A percentile compares a stretch with the other conserved stretches of the same genome.
phyloP scores from a whole-genome alignment of 441 rosid species.

The Syzygium syzygioides region DNA sequence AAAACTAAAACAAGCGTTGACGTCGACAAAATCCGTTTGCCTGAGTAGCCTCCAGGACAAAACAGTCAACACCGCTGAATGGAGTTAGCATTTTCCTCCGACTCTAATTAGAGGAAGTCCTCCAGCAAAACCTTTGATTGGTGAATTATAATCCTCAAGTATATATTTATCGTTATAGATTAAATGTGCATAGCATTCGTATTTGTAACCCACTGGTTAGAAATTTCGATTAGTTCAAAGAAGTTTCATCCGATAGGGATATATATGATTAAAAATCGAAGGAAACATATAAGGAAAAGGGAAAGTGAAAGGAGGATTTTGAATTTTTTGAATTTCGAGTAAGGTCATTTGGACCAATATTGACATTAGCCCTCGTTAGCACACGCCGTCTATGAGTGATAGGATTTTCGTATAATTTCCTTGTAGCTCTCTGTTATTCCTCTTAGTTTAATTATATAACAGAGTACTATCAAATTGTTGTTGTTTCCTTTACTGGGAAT shows the following conservation, averaged over 20 bases:
- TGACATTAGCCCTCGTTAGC: too few species aligned
- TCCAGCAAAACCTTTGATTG: not conserved
- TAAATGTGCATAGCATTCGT: not conserved
- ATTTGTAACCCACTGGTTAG: not conserved
- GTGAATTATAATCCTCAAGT: not conserved
- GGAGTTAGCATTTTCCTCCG: not conserved
- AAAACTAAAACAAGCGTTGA: not conserved
- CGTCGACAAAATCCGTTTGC: not conserved
- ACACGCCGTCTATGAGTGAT: not conserved
- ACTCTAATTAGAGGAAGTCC: not conserved
- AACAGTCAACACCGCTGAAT: not conserved
- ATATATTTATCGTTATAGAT: not conserved
- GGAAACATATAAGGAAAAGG: not conserved
- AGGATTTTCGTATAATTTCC: not conserved
- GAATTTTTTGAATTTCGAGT: not conserved
- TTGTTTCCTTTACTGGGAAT: not conserved
- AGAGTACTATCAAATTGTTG: not conserved
- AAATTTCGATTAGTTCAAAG: not conserved
- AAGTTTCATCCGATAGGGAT: not conserved
- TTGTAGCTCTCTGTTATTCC: not conserved
- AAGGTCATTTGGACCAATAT: not conserved
- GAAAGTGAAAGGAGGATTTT: not conserved
- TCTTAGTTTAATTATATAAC: not conserved
- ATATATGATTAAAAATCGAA: not conserved
- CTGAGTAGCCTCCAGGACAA: not conserved